Evolutionary conservation across 1,284 basidiomycete genomes (phyloP), one percentile per base, ranked within the genome.

Genomic region (Puccinia coronata): DNA sequence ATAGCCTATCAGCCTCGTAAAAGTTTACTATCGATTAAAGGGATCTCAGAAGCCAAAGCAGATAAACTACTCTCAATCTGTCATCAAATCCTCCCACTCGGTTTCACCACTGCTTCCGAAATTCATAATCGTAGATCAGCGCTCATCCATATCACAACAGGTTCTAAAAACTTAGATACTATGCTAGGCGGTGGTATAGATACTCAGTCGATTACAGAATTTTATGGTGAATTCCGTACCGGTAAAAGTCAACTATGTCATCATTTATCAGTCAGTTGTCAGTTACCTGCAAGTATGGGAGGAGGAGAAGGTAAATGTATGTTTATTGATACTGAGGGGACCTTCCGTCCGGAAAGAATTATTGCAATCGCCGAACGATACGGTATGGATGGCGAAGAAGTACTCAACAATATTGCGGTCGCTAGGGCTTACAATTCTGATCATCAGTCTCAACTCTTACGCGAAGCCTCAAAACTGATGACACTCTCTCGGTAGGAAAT

Each of bases 231-330:
- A 88, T 99, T 98, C 88, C 90, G 97, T 84, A 99, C 97, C 12
- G 97, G 97, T 81, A 99, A 99, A 88, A 97, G 95, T 51, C 97
- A 99, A 86, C 90, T 99, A 74, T 99, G 97, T 86, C 97, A 99
- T 86, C 98, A 96, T 0, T 90, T 99, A 51, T 95, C 97, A 0
- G 97, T 98, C 20, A 98, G 96, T 8, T 99, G 97, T 86, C 97
- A 91, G 88, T 90, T 99, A 11, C 97, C 97, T 0, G 92, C 96
- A 65, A 92, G 91, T 84, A 98, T 98, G 96, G 97, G 97, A 36
- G 97, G 97, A 41, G 97, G 97, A 8, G 97, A 99, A 87, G 97
- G 97, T 71, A 99, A 99, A 88, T 98, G 96, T 85, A 88, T 99
- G 69, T 99, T 96, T 87, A 98, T 99, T 87, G 97, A 99, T 87